Evolutionary conservation across 1,284 basidiomycete genomes (phyloP), one percentile per base, ranked within the genome.

Genomic region (Fomes fomentarius): DNA sequence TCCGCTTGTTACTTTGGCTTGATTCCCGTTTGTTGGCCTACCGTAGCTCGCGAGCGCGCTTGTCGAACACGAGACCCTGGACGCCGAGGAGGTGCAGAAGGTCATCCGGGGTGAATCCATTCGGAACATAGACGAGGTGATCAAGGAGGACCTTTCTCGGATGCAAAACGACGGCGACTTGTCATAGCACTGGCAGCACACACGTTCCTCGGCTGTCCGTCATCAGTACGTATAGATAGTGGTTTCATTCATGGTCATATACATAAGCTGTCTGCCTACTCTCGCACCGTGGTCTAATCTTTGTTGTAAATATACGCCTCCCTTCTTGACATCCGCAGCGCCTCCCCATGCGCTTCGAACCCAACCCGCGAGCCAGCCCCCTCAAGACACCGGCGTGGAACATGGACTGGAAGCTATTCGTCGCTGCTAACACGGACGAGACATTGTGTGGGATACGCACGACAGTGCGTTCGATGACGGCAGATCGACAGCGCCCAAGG

Each of bases 11-110:
- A 41, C 44, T 10, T 34, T 50, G 38, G 39, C 30, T 51, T 49
- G 34, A 39, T 54, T n/a, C 41, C 21, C 37, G 37, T 19, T 47
- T 48, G 24, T 12, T 40, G 4, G n/a, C 14, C 2, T 41, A 39
- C 31, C 30, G 30, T 60, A 94, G 90, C 82, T 97, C 44, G 95
- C 95, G 3, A 79, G 83, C 51, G 95, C 96, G 4, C 76, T 98
- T 54, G 85, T 97, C 17, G 93, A 96, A 69, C 89, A 96, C 73
- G 95, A 98, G 77, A 97, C 95, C n/a, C 76, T 98, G 57, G 86
- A 87, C 61, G 79, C 84, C 37, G 87, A 91, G 19, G 94, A 98
- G 72, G 95, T 97, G 19, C 77, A 80, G 67, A 86, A 84, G 72
- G 89, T 94, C n/a, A 83, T 96, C 67, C 84, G 80, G 54, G 93